Evolutionary conservation across 192 early-diverging fungal species (phyloP).

Genomic region (Coemansia sp.): DNA sequence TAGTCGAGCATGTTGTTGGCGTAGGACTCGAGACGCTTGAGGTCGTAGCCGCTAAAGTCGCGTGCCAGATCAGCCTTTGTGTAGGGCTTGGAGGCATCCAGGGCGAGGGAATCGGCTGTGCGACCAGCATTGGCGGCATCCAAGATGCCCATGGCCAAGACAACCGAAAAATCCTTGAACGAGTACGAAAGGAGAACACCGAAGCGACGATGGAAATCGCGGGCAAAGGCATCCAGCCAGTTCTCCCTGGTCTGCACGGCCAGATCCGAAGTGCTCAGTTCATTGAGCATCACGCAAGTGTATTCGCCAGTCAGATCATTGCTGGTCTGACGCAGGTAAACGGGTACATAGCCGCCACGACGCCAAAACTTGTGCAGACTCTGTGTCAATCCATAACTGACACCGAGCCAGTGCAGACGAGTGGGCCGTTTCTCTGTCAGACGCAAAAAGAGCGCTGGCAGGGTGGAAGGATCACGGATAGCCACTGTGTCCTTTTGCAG

Average conservation of each 20-base stretch:
- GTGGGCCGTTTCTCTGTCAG: conserved; percentile 76
- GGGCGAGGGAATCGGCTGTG: conserved; percentile 13
- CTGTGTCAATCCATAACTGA: conserved; percentile 89
- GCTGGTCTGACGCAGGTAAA: conserved; percentile 94
- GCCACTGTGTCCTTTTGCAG: conserved; percentile 73
- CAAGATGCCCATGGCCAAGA: conserved; percentile 79
- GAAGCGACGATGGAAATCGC: conserved; percentile 90
- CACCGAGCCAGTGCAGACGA: conserved; percentile 92
- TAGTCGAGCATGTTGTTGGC: conserved; percentile 95
- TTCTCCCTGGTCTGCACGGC: conserved; percentile 50
- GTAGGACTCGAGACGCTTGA: conserved; percentile 96
- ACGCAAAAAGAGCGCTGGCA: conserved; percentile 90
- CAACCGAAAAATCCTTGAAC: conserved; percentile 78
- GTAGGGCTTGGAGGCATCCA: conserved; percentile 17
- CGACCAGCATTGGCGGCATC: conserved; percentile 63
- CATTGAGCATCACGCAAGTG: conserved; percentile 95
- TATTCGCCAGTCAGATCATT: conserved; percentile 98
- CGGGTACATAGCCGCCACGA: conserved; percentile 79
- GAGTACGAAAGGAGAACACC: conserved; percentile 82
- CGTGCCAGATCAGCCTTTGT: conserved; percentile 16
- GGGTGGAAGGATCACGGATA: conserved; percentile 80
- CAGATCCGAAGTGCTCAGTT: conserved; percentile 54
- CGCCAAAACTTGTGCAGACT: conserved; percentile 97
- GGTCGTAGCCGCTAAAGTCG: conserved; percentile 63
- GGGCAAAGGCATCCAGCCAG: conserved; percentile 87